Conservation (phyloP, 306 rosid genomes). For the Pyrus bretschneideri region DNA sequence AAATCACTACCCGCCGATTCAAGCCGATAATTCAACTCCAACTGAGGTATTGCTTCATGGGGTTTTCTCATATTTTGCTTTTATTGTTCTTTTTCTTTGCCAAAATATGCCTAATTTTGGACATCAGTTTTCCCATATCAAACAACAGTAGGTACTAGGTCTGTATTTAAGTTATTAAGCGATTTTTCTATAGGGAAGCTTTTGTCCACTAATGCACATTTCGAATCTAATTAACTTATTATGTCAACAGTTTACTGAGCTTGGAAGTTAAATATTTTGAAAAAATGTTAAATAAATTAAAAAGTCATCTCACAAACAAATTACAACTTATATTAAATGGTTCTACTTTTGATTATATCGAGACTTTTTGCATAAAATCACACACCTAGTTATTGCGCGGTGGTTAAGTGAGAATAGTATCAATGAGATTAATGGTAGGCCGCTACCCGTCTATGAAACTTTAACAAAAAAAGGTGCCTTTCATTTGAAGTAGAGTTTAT, state of each 20-base stretch:
- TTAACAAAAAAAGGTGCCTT: background rate
- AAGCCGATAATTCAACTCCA: slow-evolving; percentile 43
- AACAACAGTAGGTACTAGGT: no score
- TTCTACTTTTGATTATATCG: no score
- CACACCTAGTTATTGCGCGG: no score
- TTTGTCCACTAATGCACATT: background rate
- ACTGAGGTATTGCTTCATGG: slow-evolving; percentile 34
- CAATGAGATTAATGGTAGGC: no score
- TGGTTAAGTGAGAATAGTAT: no score
- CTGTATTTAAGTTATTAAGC: background rate
- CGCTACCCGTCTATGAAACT: no score
- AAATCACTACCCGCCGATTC: slow-evolving; percentile 33
- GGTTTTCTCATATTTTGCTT: background rate
- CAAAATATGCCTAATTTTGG: background rate
- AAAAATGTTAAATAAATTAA: no score
- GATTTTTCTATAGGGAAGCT: background rate
- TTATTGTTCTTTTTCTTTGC: background rate
- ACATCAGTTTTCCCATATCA: no score
- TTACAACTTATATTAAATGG: no score
- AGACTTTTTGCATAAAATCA: no score
- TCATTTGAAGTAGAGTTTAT: background rate
- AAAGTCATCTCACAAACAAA: no score
- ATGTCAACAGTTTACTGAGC: background rate
- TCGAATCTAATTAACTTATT: background rate
- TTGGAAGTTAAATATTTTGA: background rate